Conservation (phyloP, 2,329 filamentous ascomycete species). For the Trematosphaeria pertusa region DNA sequence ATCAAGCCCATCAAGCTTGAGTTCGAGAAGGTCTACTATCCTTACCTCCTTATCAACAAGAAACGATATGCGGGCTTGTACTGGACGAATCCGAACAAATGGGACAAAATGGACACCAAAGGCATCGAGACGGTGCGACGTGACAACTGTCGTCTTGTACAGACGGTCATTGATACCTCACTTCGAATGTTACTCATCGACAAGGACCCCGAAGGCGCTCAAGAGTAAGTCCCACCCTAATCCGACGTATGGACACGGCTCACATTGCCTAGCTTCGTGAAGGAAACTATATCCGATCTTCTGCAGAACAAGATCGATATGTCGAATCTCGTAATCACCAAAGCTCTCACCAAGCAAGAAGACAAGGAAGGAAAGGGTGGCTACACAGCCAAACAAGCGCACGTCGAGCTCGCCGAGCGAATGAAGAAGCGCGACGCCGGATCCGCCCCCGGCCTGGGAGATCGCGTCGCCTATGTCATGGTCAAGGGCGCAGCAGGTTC, state of each 20-base stretch:
- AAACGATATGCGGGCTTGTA: constrained; percentile 98
- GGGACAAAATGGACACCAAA: constrained; percentile 99
- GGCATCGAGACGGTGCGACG: constrained; percentile 97
- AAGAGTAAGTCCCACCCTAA: constrained; percentile 72
- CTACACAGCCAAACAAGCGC: constrained; percentile 91
- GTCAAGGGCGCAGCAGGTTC: constrained; percentile 86
- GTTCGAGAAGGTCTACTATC: constrained; percentile 99
- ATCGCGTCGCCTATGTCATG: constrained; percentile 98
- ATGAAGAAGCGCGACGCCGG: constrained; percentile 98
- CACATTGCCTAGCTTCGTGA: constrained; percentile 76
- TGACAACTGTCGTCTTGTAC: constrained; percentile 94
- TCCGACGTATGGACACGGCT: constrained; percentile 26
- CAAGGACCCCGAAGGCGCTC: constrained; percentile 84
- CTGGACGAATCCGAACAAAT: constrained; percentile 94
- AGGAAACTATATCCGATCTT: constrained; percentile 91
- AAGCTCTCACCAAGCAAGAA: constrained; percentile 80
- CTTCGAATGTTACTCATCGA: constrained; percentile 96
- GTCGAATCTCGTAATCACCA: constrained; percentile 99
- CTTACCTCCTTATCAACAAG: constrained; percentile 99
- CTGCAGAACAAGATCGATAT: constrained; percentile 98
- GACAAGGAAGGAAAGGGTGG: constrained; percentile 41
- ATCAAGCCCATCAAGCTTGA: constrained; percentile 97
- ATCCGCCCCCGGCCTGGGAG: constrained; percentile 88
- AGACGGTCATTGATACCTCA: constrained; percentile 97
- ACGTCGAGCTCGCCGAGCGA: constrained; percentile 91